phyloP scores from a whole-genome alignment of 495 filamentous ascomycete species.

The Aspergillus sclerotioniger region DNA sequence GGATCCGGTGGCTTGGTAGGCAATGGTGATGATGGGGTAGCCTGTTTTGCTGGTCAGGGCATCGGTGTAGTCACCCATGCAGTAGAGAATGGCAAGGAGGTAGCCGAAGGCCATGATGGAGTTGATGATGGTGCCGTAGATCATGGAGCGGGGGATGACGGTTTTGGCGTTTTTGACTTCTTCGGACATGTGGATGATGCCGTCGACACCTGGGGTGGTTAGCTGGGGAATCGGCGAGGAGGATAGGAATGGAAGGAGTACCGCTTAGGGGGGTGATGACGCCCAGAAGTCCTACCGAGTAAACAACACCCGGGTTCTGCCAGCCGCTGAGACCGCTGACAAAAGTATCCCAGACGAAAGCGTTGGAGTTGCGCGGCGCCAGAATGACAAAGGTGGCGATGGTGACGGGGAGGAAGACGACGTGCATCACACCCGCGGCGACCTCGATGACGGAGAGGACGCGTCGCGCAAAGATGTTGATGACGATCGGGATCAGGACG shows the following conservation, averaged over 20 bases:
- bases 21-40: conserved; percentile 54
- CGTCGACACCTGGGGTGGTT: conserved; percentile 29
- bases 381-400: conserved; percentile 43
- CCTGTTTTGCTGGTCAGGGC: conserved; percentile 38
- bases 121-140: conserved; percentile 41
- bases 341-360: conserved; percentile 45
- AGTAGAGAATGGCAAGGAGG: conserved; percentile 40
- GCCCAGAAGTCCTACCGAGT: conserved; percentile 37
- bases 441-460: conserved; percentile 48
- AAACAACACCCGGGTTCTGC: conserved; percentile 39
- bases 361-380: conserved; percentile 41
- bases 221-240: neutral
- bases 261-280: conserved; percentile 31
- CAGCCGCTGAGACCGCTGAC: conserved; percentile 47
- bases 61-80: conserved; percentile 37
- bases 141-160: conserved; percentile 40
- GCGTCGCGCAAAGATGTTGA: conserved; percentile 46
- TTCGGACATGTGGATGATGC: conserved; percentile 40
- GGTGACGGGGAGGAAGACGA: conserved; percentile 46
- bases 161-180: conserved; percentile 45
- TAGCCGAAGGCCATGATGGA: conserved; percentile 42
- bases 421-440: conserved; percentile 46
- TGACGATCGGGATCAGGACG: conserved; percentile 32
- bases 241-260: conserved; percentile 2
- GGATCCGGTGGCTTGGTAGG: conserved; percentile 47